Evolutionary conservation across 2,329 filamentous ascomycete species (phyloP).

Genomic region (Arthrobotrys entomopaga): DNA sequence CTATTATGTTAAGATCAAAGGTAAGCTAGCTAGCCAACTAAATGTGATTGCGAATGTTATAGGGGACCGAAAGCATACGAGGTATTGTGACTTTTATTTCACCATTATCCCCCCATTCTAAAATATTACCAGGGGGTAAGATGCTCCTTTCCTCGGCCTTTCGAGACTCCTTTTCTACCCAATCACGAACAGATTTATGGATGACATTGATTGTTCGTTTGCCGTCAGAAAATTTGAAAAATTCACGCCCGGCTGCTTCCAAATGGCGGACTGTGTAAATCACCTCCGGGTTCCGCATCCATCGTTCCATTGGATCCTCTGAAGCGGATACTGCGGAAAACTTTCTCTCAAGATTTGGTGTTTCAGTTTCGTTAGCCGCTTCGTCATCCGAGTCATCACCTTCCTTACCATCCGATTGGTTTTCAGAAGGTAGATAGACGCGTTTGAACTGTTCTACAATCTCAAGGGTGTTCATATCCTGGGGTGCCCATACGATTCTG

Average conservation of each 20-base stretch:
- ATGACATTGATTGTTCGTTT: slow-evolving; percentile 32
- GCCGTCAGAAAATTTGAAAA: slow-evolving; percentile 39
- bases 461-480: slow-evolving; percentile 33
- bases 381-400: slow-evolving; percentile 15
- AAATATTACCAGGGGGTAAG: slow-evolving; percentile 6
- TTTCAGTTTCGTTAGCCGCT: not conserved
- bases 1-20: not conserved
- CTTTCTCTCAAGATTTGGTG: not conserved
- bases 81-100: slow-evolving; percentile 44
- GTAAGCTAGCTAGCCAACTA: not conserved
- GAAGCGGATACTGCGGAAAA: not conserved
- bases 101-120: slow-evolving; percentile 23
- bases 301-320: slow-evolving; percentile 13
- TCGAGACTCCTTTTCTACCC: slow-evolving; percentile 35
- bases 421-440: slow-evolving; percentile 5
- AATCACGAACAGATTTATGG: slow-evolving; percentile 44
- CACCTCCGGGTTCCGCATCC: slow-evolving; percentile 33
- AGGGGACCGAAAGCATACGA: slow-evolving; percentile 10
- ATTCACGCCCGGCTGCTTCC: slow-evolving; percentile 29
- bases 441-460: slow-evolving; percentile 46
- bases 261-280: slow-evolving; percentile 43
- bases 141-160: slow-evolving; percentile 23
- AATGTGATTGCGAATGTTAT: not conserved
- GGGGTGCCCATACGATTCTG: slow-evolving; percentile 23
- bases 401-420: not conserved